Base-by-base conservation (phyloP, 2,329 filamentous ascomycete species). In the Colletotrichum liaoningense region DNA sequence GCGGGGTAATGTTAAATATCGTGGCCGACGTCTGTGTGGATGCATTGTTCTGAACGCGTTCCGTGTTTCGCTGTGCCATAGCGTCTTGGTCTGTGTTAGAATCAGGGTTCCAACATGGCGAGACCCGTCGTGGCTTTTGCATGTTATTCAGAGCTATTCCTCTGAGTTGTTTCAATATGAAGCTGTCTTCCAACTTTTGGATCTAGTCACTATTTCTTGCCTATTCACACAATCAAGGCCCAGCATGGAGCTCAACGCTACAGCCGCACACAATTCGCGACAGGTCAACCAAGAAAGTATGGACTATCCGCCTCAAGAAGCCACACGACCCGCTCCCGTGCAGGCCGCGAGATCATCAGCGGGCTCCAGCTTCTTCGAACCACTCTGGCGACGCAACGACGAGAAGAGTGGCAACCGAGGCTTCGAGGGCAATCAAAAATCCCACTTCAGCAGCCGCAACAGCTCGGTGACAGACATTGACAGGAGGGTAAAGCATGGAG, bases 51-150 rank as follows among this genome's bases (percentile, higher is more conserved):
- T 24, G 16, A 26, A 22, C 42, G 60, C 24, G 26, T 26, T 19
- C 52, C 24, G 63, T 64, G 66, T 69, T 68, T 68, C 66, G 66
- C 16, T 30, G 6, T 35, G 30, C 49, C 30, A 30, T 38, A 38
- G 30, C 46, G 49, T 33, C 19, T 64, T 64, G 59, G 49, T 64
- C 66, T 64, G 59, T 69, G 59, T 69, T n/a, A 3, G 7, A 42
- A 19, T 11, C 22, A 24, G 16, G 11, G 11, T 38, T 8, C 1
- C 30, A 38, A 33, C 4, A 11, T 26, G 11, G 24, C 12, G 26
- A 54, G 11, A 54, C 14, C 14, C 26, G 6, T 26, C 24, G 4
- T 24, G 59, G 46, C 30, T 22, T 46, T 28, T 56, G 26, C 33
- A 65, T 46, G 42, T 46, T 30, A 12, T 7, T 24, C 26, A 7